Evolutionary conservation across 2,329 filamentous ascomycete genomes (phyloP), one percentile per base, ranked within the genome.

Genomic region (Exserohilum turcica): DNA sequence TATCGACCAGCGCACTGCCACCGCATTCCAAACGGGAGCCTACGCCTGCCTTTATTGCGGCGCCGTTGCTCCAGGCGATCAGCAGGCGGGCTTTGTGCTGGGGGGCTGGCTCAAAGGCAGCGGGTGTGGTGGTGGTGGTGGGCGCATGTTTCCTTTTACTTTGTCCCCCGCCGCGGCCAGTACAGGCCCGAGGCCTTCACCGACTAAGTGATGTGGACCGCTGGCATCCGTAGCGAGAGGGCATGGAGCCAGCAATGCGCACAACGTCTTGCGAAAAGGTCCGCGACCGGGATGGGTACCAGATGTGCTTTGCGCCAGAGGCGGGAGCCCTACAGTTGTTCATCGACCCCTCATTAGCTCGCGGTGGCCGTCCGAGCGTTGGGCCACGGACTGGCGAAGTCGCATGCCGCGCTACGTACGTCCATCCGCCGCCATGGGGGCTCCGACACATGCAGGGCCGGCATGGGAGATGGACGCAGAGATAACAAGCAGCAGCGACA

Each of bases 331-430:
- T 54, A 56, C 53, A 49, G 56, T 56, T 52, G 60, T 61, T 49
- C 60, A 64, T 64, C 61, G 54, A 63, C 63, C 64, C 64, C 59
- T 63, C 64, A 63, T 60, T 61, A 61, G 57, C 62, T 49, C 60
- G 55, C 59, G 55, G 63, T 61, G 66, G 58, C 57, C 56, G 63
- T 59, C 67, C 58, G 42, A 54, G 51, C 46, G 43, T 49, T 40
- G 60, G 55, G 58, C 48, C 62, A 61, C 56, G 55, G 56, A 56
- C 43, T 56, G 57, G 60, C 59, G 57, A 59, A 61, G 60, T 55
- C 60, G 63, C 60, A 60, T 61, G 67, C 59, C 54, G 61, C 63
- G 66, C 67, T 67, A 68, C 64, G 59, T 68, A 66, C 56, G 61
- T 62, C 59, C 57, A 53, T 57, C 51, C 62, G 57, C 56, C 62